phyloP scores from a whole-genome alignment of 192 early-diverging fungal species.

The Chytriomyces sp. region DNA sequence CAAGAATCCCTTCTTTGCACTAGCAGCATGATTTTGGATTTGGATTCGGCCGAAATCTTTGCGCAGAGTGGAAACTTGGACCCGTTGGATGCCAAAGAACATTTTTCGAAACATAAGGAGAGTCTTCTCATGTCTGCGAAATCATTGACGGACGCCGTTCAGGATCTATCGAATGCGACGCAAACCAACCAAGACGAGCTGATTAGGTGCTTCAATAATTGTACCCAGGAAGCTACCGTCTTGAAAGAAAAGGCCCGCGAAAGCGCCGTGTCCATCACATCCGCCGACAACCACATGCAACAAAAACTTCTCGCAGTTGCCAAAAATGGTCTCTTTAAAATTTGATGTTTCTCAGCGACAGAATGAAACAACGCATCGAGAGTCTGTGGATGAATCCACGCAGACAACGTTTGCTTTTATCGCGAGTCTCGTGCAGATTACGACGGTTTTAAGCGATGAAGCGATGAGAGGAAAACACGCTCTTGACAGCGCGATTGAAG shows the following conservation, averaged over 20 bases:
- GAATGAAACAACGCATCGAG: slow-evolving; percentile 32
- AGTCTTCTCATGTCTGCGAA: slow-evolving; percentile 51
- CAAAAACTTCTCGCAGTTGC: slow-evolving; percentile 52
- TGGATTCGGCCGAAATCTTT: slow-evolving; percentile 61
- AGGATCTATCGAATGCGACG: slow-evolving; percentile 48
- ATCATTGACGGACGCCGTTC: slow-evolving; percentile 51
- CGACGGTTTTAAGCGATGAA: slow-evolving; percentile 56
- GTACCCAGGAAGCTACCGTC: slow-evolving; percentile 35
- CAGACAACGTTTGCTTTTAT: slow-evolving; percentile 44
- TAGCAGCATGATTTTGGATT: slow-evolving; percentile 49
- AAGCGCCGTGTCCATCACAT: slow-evolving; percentile 54
- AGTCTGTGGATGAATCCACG: slow-evolving; percentile 43
- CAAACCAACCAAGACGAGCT: slow-evolving; percentile 53
- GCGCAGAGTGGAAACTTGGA: slow-evolving; percentile 61
- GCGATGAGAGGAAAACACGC: slow-evolving; percentile 49
- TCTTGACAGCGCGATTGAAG: slow-evolving; percentile 42
- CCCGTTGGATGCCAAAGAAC: slow-evolving; percentile 51
- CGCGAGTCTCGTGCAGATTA: slow-evolving; percentile 50
- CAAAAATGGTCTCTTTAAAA: slow-evolving; percentile 45
- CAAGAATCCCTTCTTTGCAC: slow-evolving; percentile 43
- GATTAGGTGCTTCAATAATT: slow-evolving; percentile 34
- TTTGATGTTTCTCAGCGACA: slow-evolving; percentile 46
- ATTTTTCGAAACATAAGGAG: slow-evolving; percentile 58
- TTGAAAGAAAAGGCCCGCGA: slow-evolving; percentile 42
- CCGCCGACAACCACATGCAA: slow-evolving; percentile 63